Evolutionary conservation across 2,329 filamentous ascomycete genomes (phyloP).

Genomic region (Aspergillus vadensis): DNA sequence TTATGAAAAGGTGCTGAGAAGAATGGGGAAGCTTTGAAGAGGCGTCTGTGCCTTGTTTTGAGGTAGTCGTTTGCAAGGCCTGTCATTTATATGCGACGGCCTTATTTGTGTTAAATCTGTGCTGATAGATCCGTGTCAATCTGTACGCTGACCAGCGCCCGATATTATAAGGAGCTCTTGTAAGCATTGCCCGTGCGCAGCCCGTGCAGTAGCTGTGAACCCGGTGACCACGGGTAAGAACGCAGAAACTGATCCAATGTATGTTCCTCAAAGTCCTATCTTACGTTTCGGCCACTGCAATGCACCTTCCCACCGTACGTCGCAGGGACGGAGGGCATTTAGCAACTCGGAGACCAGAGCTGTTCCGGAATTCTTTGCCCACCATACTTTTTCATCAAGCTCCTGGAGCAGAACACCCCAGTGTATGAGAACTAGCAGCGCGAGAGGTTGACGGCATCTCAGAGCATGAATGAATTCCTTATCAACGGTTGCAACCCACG

Average conservation of each 20-base stretch:
- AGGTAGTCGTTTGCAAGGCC: not conserved
- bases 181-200: not conserved
- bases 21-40: constrained; percentile 24
- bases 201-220: not conserved
- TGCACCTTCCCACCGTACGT: constrained; percentile 29
- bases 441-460: constrained; percentile 31
- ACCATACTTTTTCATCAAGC: constrained; percentile 37
- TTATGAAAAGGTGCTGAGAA: constrained; percentile 21
- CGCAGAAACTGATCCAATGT: not conserved
- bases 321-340: constrained; percentile 21
- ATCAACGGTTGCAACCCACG: constrained; percentile 37
- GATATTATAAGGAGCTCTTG: not conserved
- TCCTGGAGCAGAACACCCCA: constrained; percentile 39
- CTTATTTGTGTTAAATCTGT: not conserved
- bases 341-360: constrained; percentile 34
- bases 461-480: constrained; percentile 37
- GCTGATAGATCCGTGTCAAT: not conserved
- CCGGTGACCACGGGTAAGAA: no score
- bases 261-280: constrained; percentile 26
- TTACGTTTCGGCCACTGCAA: constrained; percentile 35
- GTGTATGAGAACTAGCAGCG: constrained; percentile 39
- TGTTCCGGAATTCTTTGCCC: constrained; percentile 37
- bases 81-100: not conserved
- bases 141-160: not conserved
- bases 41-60: not conserved